Evolutionary conservation across 805 yeast species (phyloP), one percentile per base, ranked within the genome.

Genomic region (Lipomyces japonicus): DNA sequence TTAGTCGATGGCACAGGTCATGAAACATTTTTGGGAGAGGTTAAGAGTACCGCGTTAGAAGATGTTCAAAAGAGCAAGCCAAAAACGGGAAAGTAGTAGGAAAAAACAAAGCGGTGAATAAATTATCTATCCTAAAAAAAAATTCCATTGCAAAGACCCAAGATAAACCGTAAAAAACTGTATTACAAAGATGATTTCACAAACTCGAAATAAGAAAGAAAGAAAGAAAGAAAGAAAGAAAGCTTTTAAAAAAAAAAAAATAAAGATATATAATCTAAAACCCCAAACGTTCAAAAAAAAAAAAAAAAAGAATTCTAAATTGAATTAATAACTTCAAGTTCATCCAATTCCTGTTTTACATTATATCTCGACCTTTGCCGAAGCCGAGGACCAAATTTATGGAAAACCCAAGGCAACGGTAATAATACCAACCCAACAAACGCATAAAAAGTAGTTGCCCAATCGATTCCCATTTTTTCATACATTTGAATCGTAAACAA

Each of bases 1-100:
- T 71, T 90, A 61, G 75, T 83, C 4, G 76, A 80, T 48, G 86
- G 86, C 16, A 73, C 77, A 45, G 81, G 85, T 3, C 91, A 84
- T 64, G 71, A 74, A 25, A 72, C 75, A 21, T 80, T 90, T 44
- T 71, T 87, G 62, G 96, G 96, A 0, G 82, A 80, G 59, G 76
- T 76, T 42, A 77, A 77, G 57, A 75, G 75, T 39, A 78, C 81
- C 61, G 96, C 96, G 0, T 70, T 86, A 49, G 79, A 80, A 41
- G 81, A 78, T 45, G 70, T 86, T 61, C 75, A 72, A 46, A 66
- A 62, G 48, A 23, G 53, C 21, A 24, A n/a, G n/a, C n/a, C n/a
- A n/a, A n/a, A n/a, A n/a, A n/a, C n/a, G n/a, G n/a, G n/a, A n/a
- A n/a, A n/a, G n/a, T n/a, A n/a, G n/a, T n/a, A n/a, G n/a, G 50